Base-by-base conservation (phyloP, 441 rosid genomes). In the Croton laevigatus region DNA sequence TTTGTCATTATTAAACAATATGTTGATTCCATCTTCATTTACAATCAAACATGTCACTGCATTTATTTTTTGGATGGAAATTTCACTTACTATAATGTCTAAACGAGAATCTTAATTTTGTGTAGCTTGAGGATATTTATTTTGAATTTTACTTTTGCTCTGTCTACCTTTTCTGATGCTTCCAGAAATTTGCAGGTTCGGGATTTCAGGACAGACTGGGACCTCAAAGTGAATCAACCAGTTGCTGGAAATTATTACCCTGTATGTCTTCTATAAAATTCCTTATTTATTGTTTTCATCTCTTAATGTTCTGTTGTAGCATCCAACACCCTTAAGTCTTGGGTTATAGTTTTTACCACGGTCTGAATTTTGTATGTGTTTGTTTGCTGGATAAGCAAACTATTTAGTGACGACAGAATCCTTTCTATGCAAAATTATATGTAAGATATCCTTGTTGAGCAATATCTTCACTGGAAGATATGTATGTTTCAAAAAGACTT, bases 231-330 rank as follows among this genome's bases (percentile, higher is more conserved):
- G 75, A 78, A 86, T 84, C 91, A 91, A 82, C 97, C 96, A 19
- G 76, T 87, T 40, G 93, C 96, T 78, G 98, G 96, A 88, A 94
- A 94, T 74, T 94, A 89, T 79, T 94, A 94, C 76, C 98, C 97
- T 34, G 98, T 91, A 88, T 78, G 87, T 77, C 42, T 64, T 73
- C 67, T n/a, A 11, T 8, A 57, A 6, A 42, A 19, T 20, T 59
- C 49, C 11, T 32, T 34, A 45, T 60, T 46, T 64, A 34, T 38
- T 65, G 59, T 62, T 59, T 5, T 49, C 6, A 44, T 66, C 11
- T 32, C 37, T 48, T 66, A 20, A 3, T 37, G 62, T 38, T 12
- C 45, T 1, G 40, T 16, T 49, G 22, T 59, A 16, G 34, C n/a
- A n/a, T n/a, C n/a, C n/a, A n/a, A n/a, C n/a, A n/a, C n/a, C n/a